Percentiles rank a stretch among this genome's conserved stretches.
Evolutionary conservation across 2,329 filamentous ascomycete species (phyloP).

Genomic region (Sclerotinia trifoliorum): DNA sequence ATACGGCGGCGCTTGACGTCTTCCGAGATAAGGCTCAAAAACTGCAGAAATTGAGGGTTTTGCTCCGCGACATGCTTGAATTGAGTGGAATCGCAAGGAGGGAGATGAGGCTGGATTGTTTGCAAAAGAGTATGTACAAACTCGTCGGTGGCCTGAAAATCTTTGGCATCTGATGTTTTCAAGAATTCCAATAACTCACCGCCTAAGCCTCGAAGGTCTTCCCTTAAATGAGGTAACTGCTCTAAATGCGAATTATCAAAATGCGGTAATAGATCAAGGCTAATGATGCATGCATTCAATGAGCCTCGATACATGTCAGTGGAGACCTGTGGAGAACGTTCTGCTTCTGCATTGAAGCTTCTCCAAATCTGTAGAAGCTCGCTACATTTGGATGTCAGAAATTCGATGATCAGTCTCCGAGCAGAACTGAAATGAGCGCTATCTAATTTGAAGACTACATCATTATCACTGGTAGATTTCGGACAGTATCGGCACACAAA

Average conservation of each 20-base stretch:
- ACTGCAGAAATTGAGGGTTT: slow-evolving; percentile 31
- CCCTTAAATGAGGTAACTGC: slow-evolving; percentile 29
- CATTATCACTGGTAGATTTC: slow-evolving; percentile 20
- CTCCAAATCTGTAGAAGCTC: slow-evolving; percentile 36
- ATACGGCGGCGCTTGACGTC: slow-evolving; percentile 27
- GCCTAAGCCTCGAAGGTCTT: slow-evolving; percentile 26
- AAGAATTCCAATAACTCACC: slow-evolving; percentile 32
- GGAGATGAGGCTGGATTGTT: slow-evolving; percentile 36
- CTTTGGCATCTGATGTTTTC: slow-evolving; percentile 25
- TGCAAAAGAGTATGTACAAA: slow-evolving; percentile 34
- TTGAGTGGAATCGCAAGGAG: slow-evolving; percentile 28
- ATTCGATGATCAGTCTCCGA: slow-evolving; percentile 38
- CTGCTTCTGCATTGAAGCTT: slow-evolving; percentile 28
- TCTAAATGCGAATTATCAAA: slow-evolving; percentile 27
- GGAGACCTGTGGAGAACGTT: slow-evolving; percentile 34
- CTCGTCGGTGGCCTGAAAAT: slow-evolving; percentile 23
- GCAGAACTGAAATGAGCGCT: slow-evolving; percentile 35
- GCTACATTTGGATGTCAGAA: slow-evolving; percentile 35
- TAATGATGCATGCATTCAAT: slow-evolving; percentile 35
- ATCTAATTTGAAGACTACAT: slow-evolving; percentile 28
- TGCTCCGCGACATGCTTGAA: slow-evolving; percentile 28
- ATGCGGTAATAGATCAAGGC: slow-evolving; percentile 33
- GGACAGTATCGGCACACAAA: slow-evolving; percentile 33
- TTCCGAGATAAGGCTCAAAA: slow-evolving; percentile 33
- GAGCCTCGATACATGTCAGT: slow-evolving; percentile 36